These are phyloP conservation scores for Coccinonectria pachysandricola DNA, from an alignment of 2,329 filamentous ascomycete genomes.

Conservation along the genomic window DNA sequence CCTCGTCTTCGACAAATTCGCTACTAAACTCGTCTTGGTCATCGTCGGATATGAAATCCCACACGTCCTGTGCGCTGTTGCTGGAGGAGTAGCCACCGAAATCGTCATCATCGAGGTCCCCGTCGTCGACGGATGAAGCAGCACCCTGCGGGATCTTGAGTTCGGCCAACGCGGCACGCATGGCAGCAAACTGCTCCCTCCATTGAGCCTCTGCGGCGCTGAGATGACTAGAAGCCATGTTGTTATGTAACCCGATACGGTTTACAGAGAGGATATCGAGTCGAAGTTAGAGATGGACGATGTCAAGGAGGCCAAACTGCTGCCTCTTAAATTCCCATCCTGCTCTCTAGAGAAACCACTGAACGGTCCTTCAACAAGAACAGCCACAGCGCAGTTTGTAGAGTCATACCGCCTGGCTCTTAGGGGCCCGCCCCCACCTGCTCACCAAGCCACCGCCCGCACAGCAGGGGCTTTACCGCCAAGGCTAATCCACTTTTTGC, in stretches of 20 bases:
- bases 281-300: too few relatives aligned
- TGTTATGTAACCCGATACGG: conserved; percentile 2
- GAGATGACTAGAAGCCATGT: conserved; percentile 27
- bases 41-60: conserved; percentile 79
- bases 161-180: conserved; percentile 75
- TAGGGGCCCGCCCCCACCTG: not conserved
- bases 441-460: not conserved
- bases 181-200: conserved; percentile 74
- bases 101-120: conserved; percentile 56
- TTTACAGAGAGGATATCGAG: too few relatives aligned
- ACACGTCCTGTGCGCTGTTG: conserved; percentile 68
- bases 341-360: too few relatives aligned
- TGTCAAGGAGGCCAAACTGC: conserved; percentile 4
- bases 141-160: conserved; percentile 44
- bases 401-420: not conserved
- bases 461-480: not conserved
- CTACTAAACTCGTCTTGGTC: conserved; percentile 57
- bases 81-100: conserved; percentile 44
- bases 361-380: too few relatives aligned
- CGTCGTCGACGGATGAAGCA: conserved; percentile 27
- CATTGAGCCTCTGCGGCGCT: conserved; percentile 51
- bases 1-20: conserved; percentile 45
- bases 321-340: conserved; percentile 9
- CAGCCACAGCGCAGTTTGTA: too few relatives aligned
- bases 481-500: too few relatives aligned